phyloP scores from a whole-genome alignment of 2,329 filamentous ascomycete species.

The Thelonectria discophora region DNA sequence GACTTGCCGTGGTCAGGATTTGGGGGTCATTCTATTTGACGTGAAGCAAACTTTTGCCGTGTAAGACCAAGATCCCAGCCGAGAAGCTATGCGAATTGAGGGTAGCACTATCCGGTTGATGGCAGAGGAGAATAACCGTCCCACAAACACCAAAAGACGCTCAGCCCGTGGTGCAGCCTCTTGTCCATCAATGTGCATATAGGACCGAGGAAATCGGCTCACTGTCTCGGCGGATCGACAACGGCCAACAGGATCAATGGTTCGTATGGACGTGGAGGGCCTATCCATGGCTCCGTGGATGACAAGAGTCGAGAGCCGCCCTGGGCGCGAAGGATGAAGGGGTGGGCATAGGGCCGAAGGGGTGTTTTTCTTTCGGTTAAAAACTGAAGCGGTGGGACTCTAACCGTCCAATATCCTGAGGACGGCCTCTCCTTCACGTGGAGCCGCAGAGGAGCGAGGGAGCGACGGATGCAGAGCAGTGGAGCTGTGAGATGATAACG shows the following conservation, averaged over 20 bases:
- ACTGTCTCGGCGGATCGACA: constrained; percentile 8
- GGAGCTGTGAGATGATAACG: constrained; percentile 25
- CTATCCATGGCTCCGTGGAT: constrained; percentile 12
- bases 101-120: constrained; percentile 1
- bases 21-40: neutral
- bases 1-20: neutral
- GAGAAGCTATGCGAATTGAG: constrained; percentile 1
- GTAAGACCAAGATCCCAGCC: neutral
- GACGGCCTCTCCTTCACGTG: constrained; percentile 14
- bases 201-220: constrained; percentile 18
- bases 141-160: constrained; percentile 6
- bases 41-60: neutral
- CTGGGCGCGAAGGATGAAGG: constrained; percentile 9
- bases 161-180: neutral
- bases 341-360: neutral
- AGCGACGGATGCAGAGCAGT: constrained; percentile 23
- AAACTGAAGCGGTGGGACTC: constrained; percentile 28
- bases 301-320: constrained; percentile 21
- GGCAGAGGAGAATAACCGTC: constrained; percentile 1
- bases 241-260: constrained; percentile 17
- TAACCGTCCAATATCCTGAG: constrained; percentile 29
- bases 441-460: constrained; percentile 11
- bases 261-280: constrained; percentile 5
- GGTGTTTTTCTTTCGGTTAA: constrained; percentile 24
- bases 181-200: constrained; percentile 4